Percentiles rank a stretch among this genome's conserved stretches.
Conservation (phyloP, 2,329 filamentous ascomycete genomes). For the Stachybotrys elegans region DNA sequence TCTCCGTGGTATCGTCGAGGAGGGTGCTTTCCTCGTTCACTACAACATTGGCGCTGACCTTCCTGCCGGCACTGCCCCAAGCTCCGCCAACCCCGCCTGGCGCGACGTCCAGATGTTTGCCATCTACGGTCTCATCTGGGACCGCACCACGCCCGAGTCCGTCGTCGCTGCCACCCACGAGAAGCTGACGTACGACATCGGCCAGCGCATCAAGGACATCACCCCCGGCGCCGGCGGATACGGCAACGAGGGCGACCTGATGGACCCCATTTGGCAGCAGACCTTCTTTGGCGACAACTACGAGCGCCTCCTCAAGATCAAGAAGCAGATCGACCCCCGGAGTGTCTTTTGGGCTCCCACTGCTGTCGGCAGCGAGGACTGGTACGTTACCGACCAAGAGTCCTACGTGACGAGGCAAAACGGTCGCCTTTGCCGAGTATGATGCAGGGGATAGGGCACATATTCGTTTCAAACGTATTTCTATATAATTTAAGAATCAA, state of each 20-base stretch:
- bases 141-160: conserved; percentile 8
- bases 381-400: conserved; percentile 14
- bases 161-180: conserved; percentile 17
- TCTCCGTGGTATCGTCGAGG: conserved; percentile 13
- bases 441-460: too few species aligned
- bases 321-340: conserved; percentile 38
- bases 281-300: conserved; percentile 43
- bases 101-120: conserved; percentile 31
- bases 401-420: not conserved
- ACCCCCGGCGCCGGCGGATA: conserved; percentile 20
- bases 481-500: too few species aligned
- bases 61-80: conserved; percentile 17
- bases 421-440: not conserved
- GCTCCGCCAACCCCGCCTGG: conserved; percentile 41
- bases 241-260: conserved; percentile 25
- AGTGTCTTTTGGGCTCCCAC: conserved; percentile 45
- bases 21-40: conserved; percentile 17
- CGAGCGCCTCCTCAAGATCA: conserved; percentile 35
- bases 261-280: conserved; percentile 29
- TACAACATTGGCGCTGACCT: conserved; percentile 18
- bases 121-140: conserved; percentile 20
- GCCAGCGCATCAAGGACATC: conserved; percentile 21
- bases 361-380: conserved; percentile 41
- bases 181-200: conserved; percentile 23
- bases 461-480: too few species aligned